phyloP scores from a whole-genome alignment of 1,139 yeast species.

The Suhomyces chickasaworum region DNA sequence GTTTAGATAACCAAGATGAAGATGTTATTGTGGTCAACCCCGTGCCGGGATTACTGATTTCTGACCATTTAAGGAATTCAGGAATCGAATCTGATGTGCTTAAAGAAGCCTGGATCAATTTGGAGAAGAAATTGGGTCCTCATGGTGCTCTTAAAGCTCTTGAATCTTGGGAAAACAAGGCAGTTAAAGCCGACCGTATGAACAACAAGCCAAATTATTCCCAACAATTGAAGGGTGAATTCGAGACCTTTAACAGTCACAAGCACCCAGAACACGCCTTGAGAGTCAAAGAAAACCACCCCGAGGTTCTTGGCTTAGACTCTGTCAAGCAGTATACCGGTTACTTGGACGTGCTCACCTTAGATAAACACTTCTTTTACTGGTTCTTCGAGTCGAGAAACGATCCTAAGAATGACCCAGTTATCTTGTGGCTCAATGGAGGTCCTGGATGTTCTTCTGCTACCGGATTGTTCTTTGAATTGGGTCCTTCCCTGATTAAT shows the following conservation, averaged over 20 bases:
- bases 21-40: slow-evolving; percentile 13
- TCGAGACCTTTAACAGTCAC: slow-evolving; percentile 12
- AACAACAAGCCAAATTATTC: slow-evolving; percentile 16
- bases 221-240: slow-evolving; percentile 12
- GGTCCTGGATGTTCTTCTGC: slow-evolving; percentile 77
- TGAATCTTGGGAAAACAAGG: slow-evolving; percentile 21
- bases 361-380: slow-evolving; percentile 76
- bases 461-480: slow-evolving; percentile 67
- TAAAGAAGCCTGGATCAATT: slow-evolving; percentile 29
- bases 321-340: slow-evolving; percentile 65
- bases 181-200: slow-evolving; percentile 15
- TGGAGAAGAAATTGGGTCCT: slow-evolving; percentile 23
- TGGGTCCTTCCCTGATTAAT: slow-evolving; percentile 63
- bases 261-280: slow-evolving; percentile 40
- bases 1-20: background rate
- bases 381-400: slow-evolving; percentile 76
- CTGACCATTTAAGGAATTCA: slow-evolving; percentile 1
- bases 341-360: slow-evolving; percentile 56
- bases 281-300: slow-evolving; percentile 44
- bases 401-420: slow-evolving; percentile 50
- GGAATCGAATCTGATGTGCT: slow-evolving; percentile 10
- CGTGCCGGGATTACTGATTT: background rate
- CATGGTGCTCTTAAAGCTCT: slow-evolving; percentile 23
- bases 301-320: slow-evolving; percentile 52
- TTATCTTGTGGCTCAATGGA: slow-evolving; percentile 71